Evolutionary conservation across 169 alveolate genomes (phyloP).

Genomic region (Cystoisospora suis): DNA sequence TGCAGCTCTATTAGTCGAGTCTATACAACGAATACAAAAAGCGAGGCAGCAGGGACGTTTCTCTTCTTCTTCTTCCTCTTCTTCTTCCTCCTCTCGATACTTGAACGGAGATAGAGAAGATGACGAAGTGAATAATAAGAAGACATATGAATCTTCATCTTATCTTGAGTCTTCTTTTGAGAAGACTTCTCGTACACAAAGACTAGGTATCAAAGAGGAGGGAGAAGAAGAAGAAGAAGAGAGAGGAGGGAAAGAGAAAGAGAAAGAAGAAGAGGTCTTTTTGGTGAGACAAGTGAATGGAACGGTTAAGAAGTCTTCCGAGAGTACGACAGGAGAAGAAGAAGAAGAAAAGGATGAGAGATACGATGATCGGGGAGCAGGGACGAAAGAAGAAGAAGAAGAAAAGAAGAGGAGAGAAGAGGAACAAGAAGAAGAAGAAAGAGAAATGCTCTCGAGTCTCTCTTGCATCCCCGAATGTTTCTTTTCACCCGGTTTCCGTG

Average conservation of each 20-base stretch:
- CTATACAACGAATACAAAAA: background rate
- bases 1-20: background rate
- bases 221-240: no score
- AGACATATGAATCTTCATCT: no score
- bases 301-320: background rate
- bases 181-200: no score
- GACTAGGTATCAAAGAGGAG: no score
- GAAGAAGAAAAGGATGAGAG: background rate
- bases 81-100: background rate
- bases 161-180: no score
- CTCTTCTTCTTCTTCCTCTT: background rate
- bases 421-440: background rate
- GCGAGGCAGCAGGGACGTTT: background rate
- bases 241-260: no score
- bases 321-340: background rate
- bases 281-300: background rate
- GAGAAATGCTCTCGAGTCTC: background rate
- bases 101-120: no score
- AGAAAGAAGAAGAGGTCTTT: no score
- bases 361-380: background rate
- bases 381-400: background rate
- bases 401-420: background rate
- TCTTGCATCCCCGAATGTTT: background rate
- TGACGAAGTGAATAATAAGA: no score
- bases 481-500: slow-evolving; percentile 1